A percentile compares a stretch with the other conserved stretches of the same genome.
These are phyloP conservation scores for Galeopsis tetrahit DNA, from an alignment of 257 asterid species.

Conservation along the genomic window DNA sequence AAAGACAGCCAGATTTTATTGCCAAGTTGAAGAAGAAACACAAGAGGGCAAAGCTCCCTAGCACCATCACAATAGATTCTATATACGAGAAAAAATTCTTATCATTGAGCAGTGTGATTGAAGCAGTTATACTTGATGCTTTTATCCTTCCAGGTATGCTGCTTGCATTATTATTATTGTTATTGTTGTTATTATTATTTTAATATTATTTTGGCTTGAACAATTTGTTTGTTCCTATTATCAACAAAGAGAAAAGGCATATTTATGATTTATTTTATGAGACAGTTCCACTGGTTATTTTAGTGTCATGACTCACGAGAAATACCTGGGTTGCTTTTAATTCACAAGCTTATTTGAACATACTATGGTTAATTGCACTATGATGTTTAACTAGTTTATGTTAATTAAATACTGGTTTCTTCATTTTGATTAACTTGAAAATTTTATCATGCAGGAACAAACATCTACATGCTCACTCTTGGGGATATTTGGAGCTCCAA, in stretches of 20 bases:
- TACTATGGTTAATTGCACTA: neutral
- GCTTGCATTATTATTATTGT: neutral
- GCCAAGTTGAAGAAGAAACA: slow-evolving; percentile 66
- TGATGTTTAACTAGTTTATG: slow-evolving; percentile 23
- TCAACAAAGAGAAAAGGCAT: neutral
- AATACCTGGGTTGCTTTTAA: slow-evolving; percentile 1
- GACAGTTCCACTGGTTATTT: slow-evolving; percentile 10
- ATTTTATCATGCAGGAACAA: slow-evolving; percentile 59
- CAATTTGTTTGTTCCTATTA: neutral
- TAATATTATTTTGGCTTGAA: slow-evolving; percentile 1
- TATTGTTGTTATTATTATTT: neutral
- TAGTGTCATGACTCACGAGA: neutral
- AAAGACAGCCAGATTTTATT: slow-evolving; percentile 66
- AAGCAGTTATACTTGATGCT: slow-evolving; percentile 78
- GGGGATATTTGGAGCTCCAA: slow-evolving; percentile 96
- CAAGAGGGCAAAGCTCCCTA: slow-evolving; percentile 68
- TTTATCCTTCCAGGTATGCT: slow-evolving; percentile 83
- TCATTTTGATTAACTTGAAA: slow-evolving; percentile 24
- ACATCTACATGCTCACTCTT: slow-evolving; percentile 77
- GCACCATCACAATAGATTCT: slow-evolving; percentile 81
- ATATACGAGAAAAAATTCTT: slow-evolving; percentile 80
- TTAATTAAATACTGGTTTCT: neutral
- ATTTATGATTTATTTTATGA: neutral
- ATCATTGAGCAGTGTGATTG: slow-evolving; percentile 80
- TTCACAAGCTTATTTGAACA: slow-evolving; percentile 7